Conservation (phyloP, 2,329 filamentous ascomycete species). For the Ophiocordyceps camponoti-rufipedis region DNA sequence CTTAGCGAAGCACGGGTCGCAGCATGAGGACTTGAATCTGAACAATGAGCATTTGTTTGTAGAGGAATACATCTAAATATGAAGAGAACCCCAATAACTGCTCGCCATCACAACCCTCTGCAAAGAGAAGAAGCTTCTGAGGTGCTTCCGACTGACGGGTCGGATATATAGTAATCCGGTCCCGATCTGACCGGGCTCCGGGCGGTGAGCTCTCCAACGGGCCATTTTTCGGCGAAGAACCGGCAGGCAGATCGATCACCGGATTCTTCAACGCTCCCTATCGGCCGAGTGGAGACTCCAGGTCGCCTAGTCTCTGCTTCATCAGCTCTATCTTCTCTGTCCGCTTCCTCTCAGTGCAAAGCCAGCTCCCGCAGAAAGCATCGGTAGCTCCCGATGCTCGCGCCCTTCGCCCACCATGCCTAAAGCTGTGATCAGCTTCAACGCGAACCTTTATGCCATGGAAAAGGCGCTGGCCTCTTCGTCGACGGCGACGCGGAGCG, state of each 20-base stretch:
- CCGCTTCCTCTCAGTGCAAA: not conserved
- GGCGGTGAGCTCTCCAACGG: not conserved
- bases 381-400: slow-evolving; percentile 16
- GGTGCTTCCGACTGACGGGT: not conserved
- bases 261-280: not conserved
- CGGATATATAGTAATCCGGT: not conserved
- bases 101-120: too few relatives aligned
- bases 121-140: too few relatives aligned
- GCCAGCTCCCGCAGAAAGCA: not conserved
- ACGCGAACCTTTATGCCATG: slow-evolving; percentile 30
- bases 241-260: not conserved
- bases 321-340: not conserved
- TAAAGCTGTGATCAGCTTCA: slow-evolving; percentile 10
- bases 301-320: not conserved
- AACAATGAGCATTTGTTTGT: too few relatives aligned
- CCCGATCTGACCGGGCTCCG: not conserved
- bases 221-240: not conserved
- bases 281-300: not conserved
- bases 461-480: slow-evolving; percentile 39
- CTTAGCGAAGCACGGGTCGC: too few relatives aligned
- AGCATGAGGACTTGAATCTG: too few relatives aligned
- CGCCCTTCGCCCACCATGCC: slow-evolving; percentile 15
- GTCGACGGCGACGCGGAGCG: slow-evolving; percentile 37
- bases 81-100: too few relatives aligned
- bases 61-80: too few relatives aligned